Conservation (phyloP, 257 asterid genomes). For the Solanum chmielewskii region DNA sequence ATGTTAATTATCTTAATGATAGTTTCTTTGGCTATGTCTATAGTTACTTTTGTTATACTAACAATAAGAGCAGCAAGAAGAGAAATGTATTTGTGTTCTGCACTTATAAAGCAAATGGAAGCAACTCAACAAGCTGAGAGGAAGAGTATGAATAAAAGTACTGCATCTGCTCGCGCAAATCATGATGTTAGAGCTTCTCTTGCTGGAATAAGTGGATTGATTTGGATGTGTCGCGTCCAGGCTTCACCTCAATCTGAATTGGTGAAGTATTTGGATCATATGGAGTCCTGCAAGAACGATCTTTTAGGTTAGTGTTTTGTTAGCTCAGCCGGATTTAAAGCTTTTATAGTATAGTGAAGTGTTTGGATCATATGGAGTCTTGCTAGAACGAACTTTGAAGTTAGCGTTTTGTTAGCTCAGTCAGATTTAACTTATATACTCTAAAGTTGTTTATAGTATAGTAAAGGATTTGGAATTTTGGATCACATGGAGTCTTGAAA, state of each 20-base stretch:
- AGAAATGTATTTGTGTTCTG: constrained; percentile 42
- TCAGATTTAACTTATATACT: background rate
- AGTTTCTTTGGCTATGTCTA: constrained; percentile 1
- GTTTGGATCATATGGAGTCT: constrained; percentile 29
- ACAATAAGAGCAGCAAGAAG: constrained; percentile 30
- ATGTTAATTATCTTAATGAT: constrained; percentile 21
- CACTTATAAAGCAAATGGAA: constrained; percentile 65
- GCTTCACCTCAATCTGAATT: constrained; percentile 24
- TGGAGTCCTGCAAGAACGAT: constrained; percentile 34
- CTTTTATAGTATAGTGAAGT: background rate
- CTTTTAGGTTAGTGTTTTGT: constrained; percentile 31
- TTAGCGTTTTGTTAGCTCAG: background rate
- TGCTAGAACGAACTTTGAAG: constrained; percentile 43
- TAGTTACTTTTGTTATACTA: constrained; percentile 15
- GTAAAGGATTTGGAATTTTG: constrained; percentile 8
- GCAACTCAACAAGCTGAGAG: constrained; percentile 66
- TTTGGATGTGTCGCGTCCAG: constrained; percentile 31
- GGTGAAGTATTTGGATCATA: constrained; percentile 23
- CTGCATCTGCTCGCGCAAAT: constrained; percentile 68
- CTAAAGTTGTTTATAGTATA: too few species aligned
- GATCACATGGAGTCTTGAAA: constrained; percentile 32
- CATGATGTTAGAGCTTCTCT: constrained; percentile 66
- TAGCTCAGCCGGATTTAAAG: background rate
- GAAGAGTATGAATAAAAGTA: constrained; percentile 54
- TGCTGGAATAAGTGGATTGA: constrained; percentile 48